phyloP scores from a whole-genome alignment of 306 rosid genomes.

The Morella rubra region DNA sequence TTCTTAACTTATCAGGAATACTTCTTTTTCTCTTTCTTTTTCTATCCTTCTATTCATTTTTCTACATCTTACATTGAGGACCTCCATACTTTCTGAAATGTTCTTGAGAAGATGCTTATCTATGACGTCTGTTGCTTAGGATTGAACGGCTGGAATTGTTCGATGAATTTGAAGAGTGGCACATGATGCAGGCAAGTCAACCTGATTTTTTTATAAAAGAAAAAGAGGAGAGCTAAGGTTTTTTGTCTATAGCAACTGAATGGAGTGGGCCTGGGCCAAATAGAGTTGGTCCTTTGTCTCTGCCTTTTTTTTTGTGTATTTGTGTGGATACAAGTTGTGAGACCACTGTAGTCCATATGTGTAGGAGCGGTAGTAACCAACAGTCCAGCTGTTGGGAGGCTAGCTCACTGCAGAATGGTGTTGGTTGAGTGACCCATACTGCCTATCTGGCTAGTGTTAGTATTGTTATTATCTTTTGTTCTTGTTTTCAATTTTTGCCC shows the following conservation, averaged over 20 bases:
- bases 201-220: conserved; percentile 24
- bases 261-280: conserved; percentile 14
- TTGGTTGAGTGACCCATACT: conserved; percentile 15
- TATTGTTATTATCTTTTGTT: neutral
- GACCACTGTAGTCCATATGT: conserved; percentile 1
- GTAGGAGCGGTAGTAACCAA: conserved; percentile 13
- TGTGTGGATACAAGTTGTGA: conserved; percentile 3
- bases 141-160: conserved; percentile 92
- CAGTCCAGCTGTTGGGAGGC: conserved; percentile 20
- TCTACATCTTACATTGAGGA: conserved; percentile 31
- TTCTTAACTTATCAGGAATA: neutral
- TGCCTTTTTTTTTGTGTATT: neutral
- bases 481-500: conserved; percentile 17
- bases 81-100: conserved; percentile 23
- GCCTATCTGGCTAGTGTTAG: conserved; percentile 19
- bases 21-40: conserved; percentile 8
- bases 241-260: conserved; percentile 19
- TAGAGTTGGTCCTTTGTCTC: conserved; percentile 6
- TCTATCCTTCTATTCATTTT: conserved; percentile 15
- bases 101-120: conserved; percentile 37
- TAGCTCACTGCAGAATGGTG: neutral
- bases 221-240: conserved; percentile 11
- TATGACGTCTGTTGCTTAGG: conserved; percentile 44
- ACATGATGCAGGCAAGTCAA: conserved; percentile 93
- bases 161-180: conserved; percentile 98